Evolutionary conservation across 1,139 yeast species (phyloP).

Genomic region (Saccharomyces pastorianus): DNA sequence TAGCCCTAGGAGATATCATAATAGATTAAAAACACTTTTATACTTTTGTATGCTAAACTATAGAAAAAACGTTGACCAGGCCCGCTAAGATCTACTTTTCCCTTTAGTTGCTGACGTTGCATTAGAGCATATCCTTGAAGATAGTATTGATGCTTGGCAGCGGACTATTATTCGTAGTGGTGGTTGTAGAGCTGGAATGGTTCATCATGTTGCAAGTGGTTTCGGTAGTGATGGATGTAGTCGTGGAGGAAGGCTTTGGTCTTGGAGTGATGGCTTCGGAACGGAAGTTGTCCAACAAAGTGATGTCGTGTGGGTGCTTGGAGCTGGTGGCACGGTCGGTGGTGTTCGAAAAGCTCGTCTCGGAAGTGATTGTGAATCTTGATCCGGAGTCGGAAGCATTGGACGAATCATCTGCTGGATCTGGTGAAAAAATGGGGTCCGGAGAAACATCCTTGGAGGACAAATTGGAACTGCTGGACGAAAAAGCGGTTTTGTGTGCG

Average conservation of each 20-base stretch:
- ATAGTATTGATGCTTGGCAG: slow-evolving; percentile 26
- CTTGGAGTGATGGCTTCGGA: slow-evolving; percentile 6
- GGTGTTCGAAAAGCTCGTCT: not conserved
- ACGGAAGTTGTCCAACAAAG: not conserved
- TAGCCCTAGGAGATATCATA: not conserved
- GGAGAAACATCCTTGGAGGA: slow-evolving; percentile 14
- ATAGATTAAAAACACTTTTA: not conserved
- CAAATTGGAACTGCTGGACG: slow-evolving; percentile 8
- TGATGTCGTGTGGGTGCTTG: not conserved
- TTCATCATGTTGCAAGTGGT: not conserved
- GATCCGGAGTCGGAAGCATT: slow-evolving; percentile 2
- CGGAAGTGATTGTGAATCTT: not conserved
- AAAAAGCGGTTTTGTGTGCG: slow-evolving; percentile 5
- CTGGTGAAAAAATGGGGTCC: slow-evolving; percentile 7
- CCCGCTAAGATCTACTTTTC: not conserved
- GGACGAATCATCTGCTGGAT: slow-evolving; percentile 7
- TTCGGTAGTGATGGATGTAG: slow-evolving; percentile 6
- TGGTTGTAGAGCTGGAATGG: slow-evolving; percentile 5
- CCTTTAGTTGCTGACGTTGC: not conserved
- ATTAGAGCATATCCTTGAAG: slow-evolving; percentile 17
- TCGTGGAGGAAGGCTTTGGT: slow-evolving; percentile 11
- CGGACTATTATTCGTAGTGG: slow-evolving; percentile 10
- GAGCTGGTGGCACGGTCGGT: not conserved
- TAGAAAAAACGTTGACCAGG: not conserved
- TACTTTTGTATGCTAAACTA: not conserved